These are phyloP conservation scores for Dipteronia sinensis DNA, from an alignment of 345 rosid genomes.

Conservation along the genomic window DNA sequence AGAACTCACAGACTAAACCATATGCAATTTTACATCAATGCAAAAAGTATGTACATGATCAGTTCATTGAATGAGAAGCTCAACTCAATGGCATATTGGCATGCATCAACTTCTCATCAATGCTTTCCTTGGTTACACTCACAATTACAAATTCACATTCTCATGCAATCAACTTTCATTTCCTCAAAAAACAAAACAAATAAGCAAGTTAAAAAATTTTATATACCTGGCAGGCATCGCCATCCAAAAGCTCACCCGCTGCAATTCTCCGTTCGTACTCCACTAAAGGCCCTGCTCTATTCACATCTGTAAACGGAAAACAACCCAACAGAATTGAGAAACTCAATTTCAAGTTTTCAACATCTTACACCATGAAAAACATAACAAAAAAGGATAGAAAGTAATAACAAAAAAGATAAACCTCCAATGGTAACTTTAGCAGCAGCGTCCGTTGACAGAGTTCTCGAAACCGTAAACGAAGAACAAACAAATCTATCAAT, in stretches of 20 bases:
- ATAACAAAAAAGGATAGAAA: slow-evolving; percentile 5
- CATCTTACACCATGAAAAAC: neutral
- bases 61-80: slow-evolving; percentile 4
- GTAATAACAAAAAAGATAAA: slow-evolving; percentile 11
- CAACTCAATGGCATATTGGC: neutral
- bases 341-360: neutral
- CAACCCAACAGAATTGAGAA: neutral
- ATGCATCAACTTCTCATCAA: slow-evolving; percentile 5
- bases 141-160: neutral
- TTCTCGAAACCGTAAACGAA: slow-evolving; percentile 36
- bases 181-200: neutral
- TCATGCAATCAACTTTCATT: neutral
- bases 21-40: neutral
- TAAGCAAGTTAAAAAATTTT: slow-evolving; percentile 5
- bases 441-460: slow-evolving; percentile 53
- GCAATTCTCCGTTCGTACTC: slow-evolving; percentile 87
- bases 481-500: slow-evolving; percentile 22
- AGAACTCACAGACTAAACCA: neutral
- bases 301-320: slow-evolving; percentile 48
- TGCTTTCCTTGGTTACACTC: neutral
- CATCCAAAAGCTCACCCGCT: slow-evolving; percentile 81
- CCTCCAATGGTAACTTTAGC: slow-evolving; percentile 44
- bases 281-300: slow-evolving; percentile 72
- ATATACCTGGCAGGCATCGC: slow-evolving; percentile 82
- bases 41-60: neutral